phyloP scores from a whole-genome alignment of 2,329 filamentous ascomycete genomes.

The Hypoxylon sp. region DNA sequence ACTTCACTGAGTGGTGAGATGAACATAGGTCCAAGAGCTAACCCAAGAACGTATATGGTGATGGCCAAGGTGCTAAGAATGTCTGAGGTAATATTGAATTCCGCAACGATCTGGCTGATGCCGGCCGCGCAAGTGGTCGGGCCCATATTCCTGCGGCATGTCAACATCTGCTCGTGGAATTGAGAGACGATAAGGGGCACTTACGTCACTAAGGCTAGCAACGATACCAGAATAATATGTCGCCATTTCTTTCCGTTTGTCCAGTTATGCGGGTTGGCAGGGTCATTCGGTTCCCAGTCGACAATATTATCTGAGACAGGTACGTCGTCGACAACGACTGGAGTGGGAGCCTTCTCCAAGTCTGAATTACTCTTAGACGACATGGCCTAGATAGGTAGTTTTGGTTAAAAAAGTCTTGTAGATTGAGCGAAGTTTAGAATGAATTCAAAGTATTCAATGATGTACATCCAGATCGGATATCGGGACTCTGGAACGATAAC shows the following conservation, averaged over 20 bases:
- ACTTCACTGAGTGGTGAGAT: slow-evolving; percentile 73
- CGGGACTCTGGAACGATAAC: neutral
- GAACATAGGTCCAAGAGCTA: slow-evolving; percentile 64
- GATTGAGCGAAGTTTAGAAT: neutral
- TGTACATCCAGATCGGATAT: neutral
- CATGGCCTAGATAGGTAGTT: neutral
- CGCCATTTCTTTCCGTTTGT: slow-evolving; percentile 5
- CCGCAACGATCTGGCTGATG: neutral
- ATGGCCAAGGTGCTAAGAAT: slow-evolving; percentile 1
- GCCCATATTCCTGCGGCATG: slow-evolving; percentile 6
- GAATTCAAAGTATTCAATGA: neutral
- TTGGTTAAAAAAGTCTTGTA: neutral
- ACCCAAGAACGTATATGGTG: slow-evolving; percentile 13
- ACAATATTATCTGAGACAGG: slow-evolving; percentile 6
- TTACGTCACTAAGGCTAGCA: neutral
- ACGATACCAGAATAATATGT: slow-evolving; percentile 3
- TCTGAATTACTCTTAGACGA: slow-evolving; percentile 6
- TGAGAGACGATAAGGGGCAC: neutral
- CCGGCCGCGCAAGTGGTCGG: slow-evolving; percentile 10
- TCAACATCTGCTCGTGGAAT: neutral
- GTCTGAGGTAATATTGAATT: neutral
- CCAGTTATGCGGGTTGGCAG: slow-evolving; percentile 11
- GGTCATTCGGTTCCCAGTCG: slow-evolving; percentile 12
- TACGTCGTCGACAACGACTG: neutral
- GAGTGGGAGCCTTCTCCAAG: slow-evolving; percentile 9